Conservation (phyloP, 148 eudicot species). For the Chenopodium quinoa region DNA sequence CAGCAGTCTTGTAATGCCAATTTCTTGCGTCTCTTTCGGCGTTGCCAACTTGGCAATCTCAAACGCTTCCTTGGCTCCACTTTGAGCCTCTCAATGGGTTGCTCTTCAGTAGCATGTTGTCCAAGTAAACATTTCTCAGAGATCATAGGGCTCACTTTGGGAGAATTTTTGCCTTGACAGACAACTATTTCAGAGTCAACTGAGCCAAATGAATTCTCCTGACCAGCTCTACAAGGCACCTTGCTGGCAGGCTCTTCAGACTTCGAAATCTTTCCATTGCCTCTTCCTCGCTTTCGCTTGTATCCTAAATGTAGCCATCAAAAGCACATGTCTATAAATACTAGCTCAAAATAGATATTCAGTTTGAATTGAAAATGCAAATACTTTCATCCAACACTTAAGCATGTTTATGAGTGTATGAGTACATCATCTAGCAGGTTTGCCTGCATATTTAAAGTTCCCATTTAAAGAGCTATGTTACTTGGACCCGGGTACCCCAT, state of each 20-base stretch:
- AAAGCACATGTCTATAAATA: neutral
- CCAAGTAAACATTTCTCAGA: conserved; percentile 17
- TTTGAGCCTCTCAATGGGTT: conserved; percentile 25
- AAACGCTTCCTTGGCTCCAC: conserved; percentile 39
- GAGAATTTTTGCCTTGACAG: conserved; percentile 13
- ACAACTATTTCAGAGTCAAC: conserved; percentile 16
- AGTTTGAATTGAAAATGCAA: neutral
- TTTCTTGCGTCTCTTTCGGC: conserved; percentile 43
- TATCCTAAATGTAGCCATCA: conserved; percentile 37
- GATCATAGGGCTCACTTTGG: conserved; percentile 8
- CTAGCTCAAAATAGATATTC: neutral
- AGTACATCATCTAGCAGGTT: conserved; percentile 2
- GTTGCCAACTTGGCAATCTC: conserved; percentile 58
- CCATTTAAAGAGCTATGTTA: neutral
- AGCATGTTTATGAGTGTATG: neutral
- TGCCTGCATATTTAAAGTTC: conserved; percentile 2
- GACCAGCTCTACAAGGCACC: conserved; percentile 26
- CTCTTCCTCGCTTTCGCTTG: conserved; percentile 49
- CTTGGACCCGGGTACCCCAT: too few relatives aligned
- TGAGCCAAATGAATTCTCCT: conserved; percentile 23
- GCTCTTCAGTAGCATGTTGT: conserved; percentile 19
- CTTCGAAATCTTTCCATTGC: conserved; percentile 25
- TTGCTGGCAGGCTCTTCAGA: conserved; percentile 20
- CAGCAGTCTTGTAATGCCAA: conserved; percentile 22
- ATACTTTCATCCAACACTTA: neutral